Conservation (phyloP, 2,329 filamentous ascomycete genomes). For the Mycosphaerella sp. region DNA sequence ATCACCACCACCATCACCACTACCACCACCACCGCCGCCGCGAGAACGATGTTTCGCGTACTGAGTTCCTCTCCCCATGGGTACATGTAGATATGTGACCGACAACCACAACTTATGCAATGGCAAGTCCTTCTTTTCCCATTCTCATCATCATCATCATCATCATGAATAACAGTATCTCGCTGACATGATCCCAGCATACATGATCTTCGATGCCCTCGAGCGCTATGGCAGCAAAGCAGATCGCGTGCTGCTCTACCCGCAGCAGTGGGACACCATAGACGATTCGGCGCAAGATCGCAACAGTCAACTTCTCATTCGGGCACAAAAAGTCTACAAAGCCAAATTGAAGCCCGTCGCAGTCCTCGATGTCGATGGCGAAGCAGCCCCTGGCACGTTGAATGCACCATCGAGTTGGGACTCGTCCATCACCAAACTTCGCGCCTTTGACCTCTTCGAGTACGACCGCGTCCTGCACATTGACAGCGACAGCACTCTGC, state of each 20-base stretch:
- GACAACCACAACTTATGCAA: conserved; percentile 24
- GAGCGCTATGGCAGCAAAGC: conserved; percentile 39
- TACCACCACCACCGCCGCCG: no score
- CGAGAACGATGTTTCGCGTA: no score
- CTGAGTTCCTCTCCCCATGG: neutral
- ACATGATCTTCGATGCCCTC: conserved; percentile 41
- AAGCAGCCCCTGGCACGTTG: conserved; percentile 27
- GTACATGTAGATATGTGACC: conserved; percentile 19
- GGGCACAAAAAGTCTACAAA: conserved; percentile 45
- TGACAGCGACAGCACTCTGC: conserved; percentile 59
- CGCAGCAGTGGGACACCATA: conserved; percentile 34
- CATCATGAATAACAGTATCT: neutral
- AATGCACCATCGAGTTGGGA: conserved; percentile 46
- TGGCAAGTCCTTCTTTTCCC: neutral
- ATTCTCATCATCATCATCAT: neutral
- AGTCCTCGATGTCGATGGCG: conserved; percentile 33
- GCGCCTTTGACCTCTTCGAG: conserved; percentile 60
- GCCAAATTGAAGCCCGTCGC: conserved; percentile 46
- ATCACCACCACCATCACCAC: no score
- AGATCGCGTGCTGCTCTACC: conserved; percentile 43
- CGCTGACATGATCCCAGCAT: conserved; percentile 12
- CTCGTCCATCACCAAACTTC: conserved; percentile 57
- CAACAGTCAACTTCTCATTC: conserved; percentile 27
- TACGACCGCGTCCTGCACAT: conserved; percentile 54
- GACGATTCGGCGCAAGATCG: conserved; percentile 34